These are phyloP conservation scores for Cordyceps cateniannulata DNA, from an alignment of 2,329 filamentous ascomycete species.

Conservation along the genomic window DNA sequence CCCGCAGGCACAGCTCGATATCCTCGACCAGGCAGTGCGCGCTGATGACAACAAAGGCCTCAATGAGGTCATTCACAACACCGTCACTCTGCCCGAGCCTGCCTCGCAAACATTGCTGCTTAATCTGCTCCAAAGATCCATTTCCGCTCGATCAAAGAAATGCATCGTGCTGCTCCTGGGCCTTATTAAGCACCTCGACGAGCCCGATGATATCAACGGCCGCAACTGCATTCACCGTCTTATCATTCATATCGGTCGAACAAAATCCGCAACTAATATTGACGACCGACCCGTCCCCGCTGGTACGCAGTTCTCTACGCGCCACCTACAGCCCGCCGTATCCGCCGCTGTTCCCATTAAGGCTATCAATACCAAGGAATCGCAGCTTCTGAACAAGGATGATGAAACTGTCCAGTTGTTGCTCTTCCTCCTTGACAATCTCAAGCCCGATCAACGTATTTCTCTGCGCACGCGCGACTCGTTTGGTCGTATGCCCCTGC, in stretches of 20 bases:
- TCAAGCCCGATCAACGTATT: constrained; percentile 60
- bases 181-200: constrained; percentile 66
- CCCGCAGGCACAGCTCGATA: constrained; percentile 60
- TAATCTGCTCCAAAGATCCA: constrained; percentile 71
- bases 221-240: constrained; percentile 90
- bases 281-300: constrained; percentile 43
- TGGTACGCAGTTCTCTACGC: constrained; percentile 51
- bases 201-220: constrained; percentile 87
- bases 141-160: constrained; percentile 60
- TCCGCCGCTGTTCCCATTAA: constrained; percentile 56
- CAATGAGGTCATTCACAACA: constrained; percentile 49
- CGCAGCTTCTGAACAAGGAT: constrained; percentile 57
- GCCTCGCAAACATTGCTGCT: constrained; percentile 61
- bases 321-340: constrained; percentile 74
- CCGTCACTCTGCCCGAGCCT: constrained; percentile 36
- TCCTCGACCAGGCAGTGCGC: constrained; percentile 65
- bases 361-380: constrained; percentile 59
- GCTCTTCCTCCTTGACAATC: constrained; percentile 55
- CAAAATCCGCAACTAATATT: constrained; percentile 46
- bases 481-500: constrained; percentile 77
- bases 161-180: constrained; percentile 67
- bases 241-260: constrained; percentile 84
- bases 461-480: constrained; percentile 66
- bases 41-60: constrained; percentile 57
- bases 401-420: constrained; percentile 71